Evolutionary conservation across 768 basidiomycete genomes (phyloP), one percentile per base, ranked within the genome.

Genomic region (Rhizopogon rudus): DNA sequence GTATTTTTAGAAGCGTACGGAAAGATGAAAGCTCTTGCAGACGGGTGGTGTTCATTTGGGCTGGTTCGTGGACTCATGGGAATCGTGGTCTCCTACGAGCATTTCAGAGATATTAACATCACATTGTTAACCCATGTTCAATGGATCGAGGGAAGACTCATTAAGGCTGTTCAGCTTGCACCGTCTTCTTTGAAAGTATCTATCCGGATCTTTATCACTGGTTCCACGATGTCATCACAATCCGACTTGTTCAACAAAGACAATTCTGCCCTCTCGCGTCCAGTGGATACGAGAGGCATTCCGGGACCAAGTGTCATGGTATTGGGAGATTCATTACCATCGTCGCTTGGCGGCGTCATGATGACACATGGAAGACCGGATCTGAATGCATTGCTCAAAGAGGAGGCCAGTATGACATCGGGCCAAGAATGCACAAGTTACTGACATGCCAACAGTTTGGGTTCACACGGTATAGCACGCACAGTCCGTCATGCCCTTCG

Each of bases 1-100:
- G 1, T 33, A 4, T 8, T 25, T 49, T 16, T 50, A 71, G 70
- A 52, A 39, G 58, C n/a, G 65, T 62, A 1, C 63, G 65, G 31
- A 61, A 57, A 8, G 60, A 57, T 16, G 46, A 53, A 5, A 56
- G 49, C 28, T 53, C 14, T 5, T 68, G 69, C 41, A 68, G 70
- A 7, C 70, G 78, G 42, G 69, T 81, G 12, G 71, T 81, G 6
- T 81, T 83, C 57, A 71, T 82, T 10, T 83, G 81, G 51, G 63
- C 70, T 29, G 72, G 81, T 81, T 60, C 61, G 63, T 37, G 35
- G 35, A 37, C 12, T 3, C 5, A 10, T 13, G 35, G 14, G 17
- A 13, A 14, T 25, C 37, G 6, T 25, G 8, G 20, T 5, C 10
- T 48, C 33, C 31, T 33, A 33, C 31, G 31, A 33, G 9, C 31